A percentile compares a stretch with the other conserved stretches of the same genome.
These are phyloP conservation scores for Yarrowia sp. DNA, from an alignment of 805 yeast species.

Conservation along the genomic window DNA sequence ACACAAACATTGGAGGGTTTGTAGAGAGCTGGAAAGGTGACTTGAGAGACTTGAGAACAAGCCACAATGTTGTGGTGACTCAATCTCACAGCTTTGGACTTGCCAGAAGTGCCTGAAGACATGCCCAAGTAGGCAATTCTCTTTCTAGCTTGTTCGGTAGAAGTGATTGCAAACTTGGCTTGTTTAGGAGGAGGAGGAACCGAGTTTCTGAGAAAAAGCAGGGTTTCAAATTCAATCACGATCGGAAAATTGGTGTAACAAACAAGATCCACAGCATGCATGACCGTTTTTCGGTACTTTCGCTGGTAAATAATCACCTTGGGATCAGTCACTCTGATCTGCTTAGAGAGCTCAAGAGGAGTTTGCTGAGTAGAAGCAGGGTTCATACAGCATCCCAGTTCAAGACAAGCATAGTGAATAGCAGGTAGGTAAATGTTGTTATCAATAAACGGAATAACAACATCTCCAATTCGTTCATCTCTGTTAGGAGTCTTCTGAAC, in stretches of 20 bases:
- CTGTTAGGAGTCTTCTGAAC: constrained; percentile 3
- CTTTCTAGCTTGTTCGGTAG: neutral
- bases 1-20: constrained; percentile 32
- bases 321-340: constrained; percentile 1
- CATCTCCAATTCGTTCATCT: constrained; percentile 15
- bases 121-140: constrained; percentile 21
- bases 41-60: constrained; percentile 3
- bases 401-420: constrained; percentile 3
- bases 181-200: constrained; percentile 1
- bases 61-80: constrained; percentile 5
- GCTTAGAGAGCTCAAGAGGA: constrained; percentile 5
- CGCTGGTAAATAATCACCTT: constrained; percentile 6
- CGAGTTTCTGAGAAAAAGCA: neutral
- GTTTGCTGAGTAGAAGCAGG: constrained; percentile 4
- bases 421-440: constrained; percentile 6
- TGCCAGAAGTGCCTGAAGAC: constrained; percentile 24
- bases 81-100: constrained; percentile 9
- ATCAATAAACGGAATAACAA: neutral
- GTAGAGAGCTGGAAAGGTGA: neutral
- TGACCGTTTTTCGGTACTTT: neutral
- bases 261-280: neutral
- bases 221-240: neutral
- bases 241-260: neutral
- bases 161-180: neutral
- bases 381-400: neutral